Evolutionary conservation across 768 basidiomycete species (phyloP), one percentile per base, ranked within the genome.

Genomic region (Leccinellum rugosiceps): DNA sequence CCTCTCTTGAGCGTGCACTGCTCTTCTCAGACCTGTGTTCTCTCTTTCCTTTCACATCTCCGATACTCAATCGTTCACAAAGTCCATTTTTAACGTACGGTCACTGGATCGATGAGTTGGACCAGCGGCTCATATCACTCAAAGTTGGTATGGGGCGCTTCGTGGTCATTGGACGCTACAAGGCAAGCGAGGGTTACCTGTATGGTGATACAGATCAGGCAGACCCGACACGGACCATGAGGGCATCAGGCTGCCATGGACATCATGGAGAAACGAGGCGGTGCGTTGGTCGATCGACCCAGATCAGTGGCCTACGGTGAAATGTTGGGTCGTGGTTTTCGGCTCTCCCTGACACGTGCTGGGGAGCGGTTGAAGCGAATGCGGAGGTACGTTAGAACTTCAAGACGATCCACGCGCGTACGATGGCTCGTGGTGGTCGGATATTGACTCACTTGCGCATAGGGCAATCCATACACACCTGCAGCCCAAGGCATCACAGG

Each of bases 221-320:
- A 30, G 19, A 41, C 49, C 35, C 43, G 34, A 53, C 41, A 17
- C 35, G 35, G 17, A 38, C 17, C 17, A 38, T 17, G 34, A 19
- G 13, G 25, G 25, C 25, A 25, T 25, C 72, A 82, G 62, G 81
- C 81, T 1, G 81, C 82, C 0, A 73, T 82, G 3, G 82, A 84
- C 4, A 79, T 84, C 54, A 80, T 85, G 82, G 83, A 85, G 64
- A 80, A 79, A 56, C 80, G 83, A 61, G 83, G 83, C 0, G 77
- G 77, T 2, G 59, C 69, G 0, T 21, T 45, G 14, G 44, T 25
- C 23, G 44, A 45, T 25, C 44, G 44, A 51, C 83, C 83, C 3
- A 62, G 68, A 1, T 75, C 69, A 23, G 79, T 84, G 28, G 75
- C 83, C 0, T 21, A 47, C 30, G 83, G 83, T 1, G 80, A 84